A percentile compares a stretch with the other conserved stretches of the same genome.
Evolutionary conservation across 148 eudicot genomes (phyloP).

Genomic region (Euryodendron excelsum): DNA sequence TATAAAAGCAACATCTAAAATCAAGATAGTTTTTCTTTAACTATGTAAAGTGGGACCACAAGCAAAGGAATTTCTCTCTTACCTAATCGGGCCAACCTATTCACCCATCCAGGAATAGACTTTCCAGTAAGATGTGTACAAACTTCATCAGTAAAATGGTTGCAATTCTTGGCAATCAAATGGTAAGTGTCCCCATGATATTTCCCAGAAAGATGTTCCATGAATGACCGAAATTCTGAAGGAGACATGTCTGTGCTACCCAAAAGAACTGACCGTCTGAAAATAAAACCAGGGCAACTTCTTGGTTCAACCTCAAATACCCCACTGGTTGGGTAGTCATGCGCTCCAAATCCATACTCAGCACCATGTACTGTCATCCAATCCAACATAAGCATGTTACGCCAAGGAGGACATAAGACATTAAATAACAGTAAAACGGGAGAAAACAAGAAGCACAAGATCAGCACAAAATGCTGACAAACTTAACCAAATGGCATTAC

Average conservation of each 20-base stretch:
- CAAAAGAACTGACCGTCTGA: constrained; percentile 67
- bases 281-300: constrained; percentile 86
- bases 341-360: constrained; percentile 90
- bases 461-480: not conserved
- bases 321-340: constrained; percentile 79
- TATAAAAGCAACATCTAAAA: not conserved
- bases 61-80: constrained; percentile 20
- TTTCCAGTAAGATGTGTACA: constrained; percentile 69
- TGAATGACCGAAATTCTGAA: constrained; percentile 69
- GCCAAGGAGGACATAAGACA: not conserved
- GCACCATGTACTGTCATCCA: constrained; percentile 60
- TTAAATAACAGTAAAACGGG: not conserved
- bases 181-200: constrained; percentile 89
- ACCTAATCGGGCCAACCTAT: constrained; percentile 86
- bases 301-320: constrained; percentile 93
- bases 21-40: not conserved
- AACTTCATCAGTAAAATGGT: constrained; percentile 92
- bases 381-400: constrained; percentile 8
- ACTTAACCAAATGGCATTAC: not conserved
- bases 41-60: constrained; percentile 1
- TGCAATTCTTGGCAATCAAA: constrained; percentile 92
- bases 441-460: not conserved
- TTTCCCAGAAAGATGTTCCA: constrained; percentile 69
- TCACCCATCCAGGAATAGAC: constrained; percentile 92
- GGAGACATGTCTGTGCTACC: constrained; percentile 83